Conservation (phyloP, 495 filamentous ascomycete genomes). For the Podospora appendiculata region DNA sequence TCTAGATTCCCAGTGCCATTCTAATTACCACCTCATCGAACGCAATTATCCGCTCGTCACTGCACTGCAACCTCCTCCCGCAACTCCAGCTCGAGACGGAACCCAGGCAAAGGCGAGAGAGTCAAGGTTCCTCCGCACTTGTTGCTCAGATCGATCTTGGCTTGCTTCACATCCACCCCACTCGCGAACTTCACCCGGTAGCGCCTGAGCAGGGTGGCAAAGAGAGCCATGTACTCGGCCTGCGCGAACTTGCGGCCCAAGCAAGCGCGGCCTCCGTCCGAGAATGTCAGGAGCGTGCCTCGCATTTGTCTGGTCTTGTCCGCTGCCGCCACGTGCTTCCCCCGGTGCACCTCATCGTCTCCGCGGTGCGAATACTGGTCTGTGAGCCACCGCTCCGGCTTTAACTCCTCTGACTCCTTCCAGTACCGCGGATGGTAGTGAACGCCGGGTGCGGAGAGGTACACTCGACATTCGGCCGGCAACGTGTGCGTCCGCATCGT, state of each 20-base stretch:
- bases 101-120: background rate
- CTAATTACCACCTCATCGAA: too few relatives aligned
- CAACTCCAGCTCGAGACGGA: background rate
- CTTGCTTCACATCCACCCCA: background rate
- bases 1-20: too few relatives aligned
- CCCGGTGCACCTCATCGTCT: background rate
- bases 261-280: conserved; percentile 14
- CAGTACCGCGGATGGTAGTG: conserved; percentile 1
- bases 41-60: too few relatives aligned
- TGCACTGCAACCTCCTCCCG: too few relatives aligned
- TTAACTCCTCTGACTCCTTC: background rate
- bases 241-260: conserved; percentile 17
- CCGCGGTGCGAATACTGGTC: background rate
- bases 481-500: background rate
- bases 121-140: background rate
- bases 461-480: background rate
- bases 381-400: background rate
- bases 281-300: conserved; percentile 16
- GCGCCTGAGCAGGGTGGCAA: conserved; percentile 7
- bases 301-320: conserved; percentile 1
- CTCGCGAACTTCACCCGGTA: background rate
- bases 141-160: background rate
- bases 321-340: background rate
- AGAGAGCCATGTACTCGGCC: conserved; percentile 14
- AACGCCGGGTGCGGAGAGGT: background rate